These are phyloP conservation scores for Trichophyton mentagrophytes DNA, from an alignment of 2,329 filamentous ascomycete genomes.

Conservation along the genomic window DNA sequence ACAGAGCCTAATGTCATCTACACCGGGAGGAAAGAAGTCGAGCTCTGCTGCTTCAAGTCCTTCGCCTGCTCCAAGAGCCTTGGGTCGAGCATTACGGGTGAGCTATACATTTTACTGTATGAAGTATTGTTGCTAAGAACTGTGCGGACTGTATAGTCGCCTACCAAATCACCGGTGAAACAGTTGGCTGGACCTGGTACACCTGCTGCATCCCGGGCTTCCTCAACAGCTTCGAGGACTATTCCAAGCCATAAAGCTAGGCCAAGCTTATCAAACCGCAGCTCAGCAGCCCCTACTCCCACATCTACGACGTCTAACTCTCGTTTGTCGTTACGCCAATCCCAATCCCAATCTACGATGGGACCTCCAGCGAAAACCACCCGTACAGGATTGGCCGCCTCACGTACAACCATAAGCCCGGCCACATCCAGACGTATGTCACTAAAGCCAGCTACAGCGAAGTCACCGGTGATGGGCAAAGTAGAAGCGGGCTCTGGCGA, in stretches of 20 bases:
- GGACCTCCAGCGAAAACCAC: constrained; percentile 23
- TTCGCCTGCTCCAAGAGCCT: constrained; percentile 49
- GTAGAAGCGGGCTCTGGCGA: constrained; percentile 19
- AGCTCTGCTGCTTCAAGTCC: constrained; percentile 62
- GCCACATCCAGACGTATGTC: constrained; percentile 23
- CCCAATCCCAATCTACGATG: neutral
- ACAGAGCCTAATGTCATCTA: constrained; percentile 40
- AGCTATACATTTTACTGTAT: neutral
- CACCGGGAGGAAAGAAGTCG: constrained; percentile 45
- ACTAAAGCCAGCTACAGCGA: constrained; percentile 20
- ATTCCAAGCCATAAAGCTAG: constrained; percentile 41
- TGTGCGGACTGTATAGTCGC: constrained; percentile 43
- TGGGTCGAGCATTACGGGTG: constrained; percentile 29
- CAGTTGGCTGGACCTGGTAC: constrained; percentile 43
- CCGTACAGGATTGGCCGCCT: constrained; percentile 21
- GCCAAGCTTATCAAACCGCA: constrained; percentile 43
- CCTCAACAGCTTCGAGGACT: constrained; percentile 38
- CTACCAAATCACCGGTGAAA: constrained; percentile 69
- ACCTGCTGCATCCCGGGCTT: constrained; percentile 43
- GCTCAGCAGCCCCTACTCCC: constrained; percentile 56
- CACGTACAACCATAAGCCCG: constrained; percentile 13
- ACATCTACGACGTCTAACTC: constrained; percentile 19
- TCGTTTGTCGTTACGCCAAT: constrained; percentile 12
- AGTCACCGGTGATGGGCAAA: constrained; percentile 18
- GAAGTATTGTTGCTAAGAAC: neutral